Conservation (phyloP, 2,329 filamentous ascomycete genomes). For the Fusarium praegraminearum region DNA sequence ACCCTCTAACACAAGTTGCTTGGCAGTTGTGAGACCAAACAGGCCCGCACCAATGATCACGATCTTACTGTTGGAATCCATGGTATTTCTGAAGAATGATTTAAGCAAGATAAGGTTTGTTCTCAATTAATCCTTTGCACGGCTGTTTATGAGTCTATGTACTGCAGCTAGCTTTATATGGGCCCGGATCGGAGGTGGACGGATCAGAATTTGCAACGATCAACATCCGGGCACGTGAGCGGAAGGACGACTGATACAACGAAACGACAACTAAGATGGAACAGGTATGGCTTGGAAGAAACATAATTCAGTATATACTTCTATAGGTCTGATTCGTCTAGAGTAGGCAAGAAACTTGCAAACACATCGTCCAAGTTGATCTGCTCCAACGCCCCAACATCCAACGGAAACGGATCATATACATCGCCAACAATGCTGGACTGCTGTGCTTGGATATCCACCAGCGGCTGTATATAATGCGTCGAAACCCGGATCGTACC, state of each 20-base stretch:
- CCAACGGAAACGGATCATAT: slow-evolving; percentile 6
- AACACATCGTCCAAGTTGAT: slow-evolving; percentile 19
- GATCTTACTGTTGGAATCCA: slow-evolving; percentile 35
- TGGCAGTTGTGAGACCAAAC: slow-evolving; percentile 49
- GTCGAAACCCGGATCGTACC: slow-evolving; percentile 13
- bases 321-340: not conserved
- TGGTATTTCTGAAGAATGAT: too few relatives aligned
- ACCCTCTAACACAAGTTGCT: slow-evolving; percentile 45
- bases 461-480: slow-evolving; percentile 13
- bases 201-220: not conserved
- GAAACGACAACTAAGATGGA: not conserved
- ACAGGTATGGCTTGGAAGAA: not conserved
- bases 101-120: not conserved
- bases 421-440: fast-evolving
- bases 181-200: not conserved
- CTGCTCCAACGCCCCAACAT: slow-evolving; percentile 8
- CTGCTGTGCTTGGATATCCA: not conserved
- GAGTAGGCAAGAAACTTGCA: not conserved
- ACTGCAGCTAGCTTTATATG: not conserved
- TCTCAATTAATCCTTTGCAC: not conserved
- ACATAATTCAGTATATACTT: not conserved
- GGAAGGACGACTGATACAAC: not conserved
- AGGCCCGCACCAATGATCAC: slow-evolving; percentile 50
- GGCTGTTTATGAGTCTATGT: not conserved
- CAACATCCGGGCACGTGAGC: slow-evolving; percentile 21